phyloP scores from a whole-genome alignment of 257 asterid species.

The Lantana camara region DNA sequence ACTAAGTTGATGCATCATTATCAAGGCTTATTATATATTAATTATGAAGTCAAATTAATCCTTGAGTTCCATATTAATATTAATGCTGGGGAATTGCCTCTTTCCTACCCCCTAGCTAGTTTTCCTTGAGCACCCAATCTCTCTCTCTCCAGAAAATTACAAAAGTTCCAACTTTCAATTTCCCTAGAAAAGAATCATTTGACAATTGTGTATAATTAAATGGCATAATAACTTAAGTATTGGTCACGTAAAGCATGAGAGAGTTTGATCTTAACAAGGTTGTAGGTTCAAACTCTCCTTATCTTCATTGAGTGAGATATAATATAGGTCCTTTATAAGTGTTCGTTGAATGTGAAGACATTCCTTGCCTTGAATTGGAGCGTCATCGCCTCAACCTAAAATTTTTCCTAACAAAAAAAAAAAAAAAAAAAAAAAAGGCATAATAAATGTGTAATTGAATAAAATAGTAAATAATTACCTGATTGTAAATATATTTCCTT shows the following conservation, averaged over 20 bases:
- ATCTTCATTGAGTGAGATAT: too few relatives aligned
- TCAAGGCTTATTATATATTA: slow-evolving; percentile 29
- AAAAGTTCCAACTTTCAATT: slow-evolving; percentile 7
- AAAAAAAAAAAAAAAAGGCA: not conserved
- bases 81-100: not conserved
- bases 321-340: too few relatives aligned
- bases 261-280: too few relatives aligned
- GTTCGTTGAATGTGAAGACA: too few relatives aligned
- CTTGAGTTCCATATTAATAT: slow-evolving; percentile 54
- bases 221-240: not conserved
- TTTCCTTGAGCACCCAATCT: slow-evolving; percentile 28
- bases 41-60: slow-evolving; percentile 40
- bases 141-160: slow-evolving; percentile 3
- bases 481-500: too few relatives aligned
- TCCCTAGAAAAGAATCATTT: slow-evolving; percentile 18
- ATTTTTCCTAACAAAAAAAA: too few relatives aligned
- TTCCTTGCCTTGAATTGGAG: too few relatives aligned
- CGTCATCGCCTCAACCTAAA: too few relatives aligned
- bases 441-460: too few relatives aligned
- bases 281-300: too few relatives aligned
- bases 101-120: not conserved
- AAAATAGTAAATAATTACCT: too few relatives aligned
- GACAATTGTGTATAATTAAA: slow-evolving; percentile 16
- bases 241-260: too few relatives aligned
- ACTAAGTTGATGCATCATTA: slow-evolving; percentile 49